A percentile compares a stretch with the other conserved stretches of the same genome.
phyloP scores from a whole-genome alignment of 208 protist genomes.

The Leishmania martiniquensis region DNA sequence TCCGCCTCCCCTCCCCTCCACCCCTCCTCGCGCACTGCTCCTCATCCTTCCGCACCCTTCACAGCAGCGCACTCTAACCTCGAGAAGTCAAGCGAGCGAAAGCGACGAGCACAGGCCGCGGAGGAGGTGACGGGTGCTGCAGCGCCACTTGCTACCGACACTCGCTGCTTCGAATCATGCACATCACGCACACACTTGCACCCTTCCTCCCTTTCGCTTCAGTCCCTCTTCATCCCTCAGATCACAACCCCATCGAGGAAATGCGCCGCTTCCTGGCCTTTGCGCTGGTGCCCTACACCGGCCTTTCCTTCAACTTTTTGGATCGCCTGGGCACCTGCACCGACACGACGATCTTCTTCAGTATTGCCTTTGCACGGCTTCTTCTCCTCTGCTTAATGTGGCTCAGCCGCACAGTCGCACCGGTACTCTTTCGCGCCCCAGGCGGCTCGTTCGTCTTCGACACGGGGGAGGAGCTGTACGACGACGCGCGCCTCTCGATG shows the following conservation, averaged over 20 bases:
- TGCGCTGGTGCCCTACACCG: constrained; percentile 17
- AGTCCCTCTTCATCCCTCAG: no score
- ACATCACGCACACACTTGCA: no score
- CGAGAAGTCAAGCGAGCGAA: background rate
- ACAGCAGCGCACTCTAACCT: no score
- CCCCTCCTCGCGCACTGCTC: background rate
- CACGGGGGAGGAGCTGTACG: constrained; percentile 50
- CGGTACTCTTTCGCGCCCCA: constrained; percentile 35
- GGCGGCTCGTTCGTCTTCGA: constrained; percentile 57
- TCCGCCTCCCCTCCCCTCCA: no score
- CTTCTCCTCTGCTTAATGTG: constrained; percentile 51
- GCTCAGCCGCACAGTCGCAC: constrained; percentile 40
- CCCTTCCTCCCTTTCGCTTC: background rate
- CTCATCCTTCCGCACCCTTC: background rate
- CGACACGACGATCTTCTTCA: constrained; percentile 38
- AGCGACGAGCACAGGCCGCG: background rate
- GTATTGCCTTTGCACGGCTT: constrained; percentile 45
- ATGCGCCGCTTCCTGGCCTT: background rate
- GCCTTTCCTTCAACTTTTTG: constrained; percentile 30
- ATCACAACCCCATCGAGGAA: background rate
- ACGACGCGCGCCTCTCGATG: constrained; percentile 50
- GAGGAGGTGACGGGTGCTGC: background rate
- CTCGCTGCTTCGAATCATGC: background rate
- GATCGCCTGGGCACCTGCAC: constrained; percentile 52
- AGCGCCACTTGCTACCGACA: background rate